Base-by-base conservation (phyloP, 345 rosid species). In the Eucalyptus victrix region DNA sequence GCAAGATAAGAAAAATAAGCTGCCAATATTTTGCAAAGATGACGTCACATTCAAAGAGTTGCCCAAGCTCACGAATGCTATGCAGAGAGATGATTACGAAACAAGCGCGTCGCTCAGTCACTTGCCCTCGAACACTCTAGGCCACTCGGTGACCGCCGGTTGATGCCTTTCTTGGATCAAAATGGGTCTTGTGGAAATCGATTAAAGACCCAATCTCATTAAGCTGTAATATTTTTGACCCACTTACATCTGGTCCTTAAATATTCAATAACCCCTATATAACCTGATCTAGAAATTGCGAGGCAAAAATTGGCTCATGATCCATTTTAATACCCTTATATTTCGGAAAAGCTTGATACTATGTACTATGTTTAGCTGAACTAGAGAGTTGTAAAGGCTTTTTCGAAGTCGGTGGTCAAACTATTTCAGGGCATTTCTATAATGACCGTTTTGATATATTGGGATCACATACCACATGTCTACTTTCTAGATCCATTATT, bases 381-480 rank as follows among this genome's bases (percentile, higher is more conserved):
- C 65, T 24, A 24, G n/a, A 58, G 65, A 26, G n/a, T 11, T 11
- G 14, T 10, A 5, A 24, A 58, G 65, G 30, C 14, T 3, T 23
- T 58, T 58, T 11, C 11, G 14, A 26, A 58, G 30, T 58, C 6
- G 65, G 15, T 26, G n/a, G n/a, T 58, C 65, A 58, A 58, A 58
- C 0, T 24, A 2, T 58, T 58, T 24, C 15, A 1, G 2, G n/a
- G n/a, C 2, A 58, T 24, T 10, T 58, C n/a, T 58, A 1, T 58
- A 26, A 10, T 58, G n/a, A 58, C 15, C 1, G 7, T 26, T 58
- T 58, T 58, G 65, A 58, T 58, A n/a, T 5, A 11, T 26, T 58
- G 23, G 9, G 1, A 0, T 51, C 23, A 51, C 56, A 7, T 51
- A 11, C 0, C 3, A 58, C 3, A 26, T 26, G 65, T 5, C 1